Base-by-base conservation (phyloP, 257 asterid genomes). In the Solanum paucissectum region DNA sequence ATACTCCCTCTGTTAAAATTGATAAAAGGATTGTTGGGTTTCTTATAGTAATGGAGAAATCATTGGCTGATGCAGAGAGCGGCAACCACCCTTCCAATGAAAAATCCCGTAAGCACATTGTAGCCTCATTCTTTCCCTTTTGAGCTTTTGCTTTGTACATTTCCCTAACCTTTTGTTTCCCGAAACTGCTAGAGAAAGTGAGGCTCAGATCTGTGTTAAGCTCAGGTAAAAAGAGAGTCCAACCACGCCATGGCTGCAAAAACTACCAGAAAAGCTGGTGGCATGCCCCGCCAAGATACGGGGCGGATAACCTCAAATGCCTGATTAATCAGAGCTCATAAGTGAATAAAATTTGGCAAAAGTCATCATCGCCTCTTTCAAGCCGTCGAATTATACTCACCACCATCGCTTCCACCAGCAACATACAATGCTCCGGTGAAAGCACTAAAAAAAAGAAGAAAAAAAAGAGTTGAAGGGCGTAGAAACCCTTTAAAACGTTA, bases 231-330 rank as follows among this genome's bases (percentile, higher is more conserved):
- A 32, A 60, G 46, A 83, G 86, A 83, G 33, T 40, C 20, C 58
- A 49, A 44, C 46, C 36, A 64, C 64, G 62, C 85, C 87, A 86
- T 82, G 89, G 90, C 89, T 82, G 90, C 90, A 81, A 72, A 81
- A 13, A 25, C 46, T 46, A 32, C 77, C 83, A 37, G 68, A 87
- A 85, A 89, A 66, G 83, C 91, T 83, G 83, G 89, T 32, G 36
- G 88, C 75, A 87, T 37, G 88, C 94, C 92, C 91, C 14, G 90
- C 92, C 95, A 93, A 91, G 95, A 87, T 89, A 92, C 92, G 79
- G 92, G 74, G 85, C 89, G 52, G 87, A 87, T 87, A 60, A 42
- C 29, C 87, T 36, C 87, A n/a, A 83, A 71, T 83, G 72, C 44
- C 73, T 46, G 11, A 14, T 83, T 83, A 32, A 5, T 12, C 74